phyloP scores from a whole-genome alignment of 768 basidiomycete genomes.

The Pholiota microspora region DNA sequence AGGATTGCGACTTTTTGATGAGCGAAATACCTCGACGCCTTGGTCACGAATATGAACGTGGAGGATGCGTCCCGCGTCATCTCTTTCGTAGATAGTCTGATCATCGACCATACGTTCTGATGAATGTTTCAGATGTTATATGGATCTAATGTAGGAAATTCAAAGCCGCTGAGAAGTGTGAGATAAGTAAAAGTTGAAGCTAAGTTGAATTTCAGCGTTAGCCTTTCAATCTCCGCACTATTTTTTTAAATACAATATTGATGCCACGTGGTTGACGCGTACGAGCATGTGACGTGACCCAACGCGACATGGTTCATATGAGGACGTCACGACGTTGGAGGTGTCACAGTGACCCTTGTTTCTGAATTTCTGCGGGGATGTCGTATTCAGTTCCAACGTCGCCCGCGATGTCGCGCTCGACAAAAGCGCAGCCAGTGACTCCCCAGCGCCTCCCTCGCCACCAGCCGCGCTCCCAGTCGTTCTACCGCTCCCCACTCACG shows the following conservation, averaged over 20 bases:
- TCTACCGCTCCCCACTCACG: constrained; percentile 58
- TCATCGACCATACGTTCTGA: background rate
- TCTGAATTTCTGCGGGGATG: constrained; percentile 23
- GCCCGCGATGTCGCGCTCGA: constrained; percentile 40
- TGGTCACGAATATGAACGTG: background rate
- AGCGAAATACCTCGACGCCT: background rate
- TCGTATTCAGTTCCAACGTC: constrained; percentile 46
- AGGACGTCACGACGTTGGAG: constrained; percentile 18
- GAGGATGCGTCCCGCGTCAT: background rate
- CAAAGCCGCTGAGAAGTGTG: too few species aligned
- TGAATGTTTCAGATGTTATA: too few species aligned
- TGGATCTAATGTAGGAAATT: too few species aligned
- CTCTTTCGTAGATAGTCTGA: background rate
- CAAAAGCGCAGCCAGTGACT: constrained; percentile 52
- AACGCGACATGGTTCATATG: constrained; percentile 20
- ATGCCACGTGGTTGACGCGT: constrained; percentile 20
- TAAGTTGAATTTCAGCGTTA: too few species aligned
- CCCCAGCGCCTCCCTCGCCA: constrained; percentile 59
- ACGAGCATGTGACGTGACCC: constrained; percentile 24
- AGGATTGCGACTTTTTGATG: too few species aligned
- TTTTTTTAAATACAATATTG: too few species aligned
- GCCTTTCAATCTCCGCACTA: too few species aligned
- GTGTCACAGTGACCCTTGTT: constrained; percentile 25
- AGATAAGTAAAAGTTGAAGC: too few species aligned
- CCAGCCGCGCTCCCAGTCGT: constrained; percentile 43